These are phyloP conservation scores for Saccharomyces hybrid DNA, from an alignment of 1,139 yeast genomes.

Conservation along the genomic window DNA sequence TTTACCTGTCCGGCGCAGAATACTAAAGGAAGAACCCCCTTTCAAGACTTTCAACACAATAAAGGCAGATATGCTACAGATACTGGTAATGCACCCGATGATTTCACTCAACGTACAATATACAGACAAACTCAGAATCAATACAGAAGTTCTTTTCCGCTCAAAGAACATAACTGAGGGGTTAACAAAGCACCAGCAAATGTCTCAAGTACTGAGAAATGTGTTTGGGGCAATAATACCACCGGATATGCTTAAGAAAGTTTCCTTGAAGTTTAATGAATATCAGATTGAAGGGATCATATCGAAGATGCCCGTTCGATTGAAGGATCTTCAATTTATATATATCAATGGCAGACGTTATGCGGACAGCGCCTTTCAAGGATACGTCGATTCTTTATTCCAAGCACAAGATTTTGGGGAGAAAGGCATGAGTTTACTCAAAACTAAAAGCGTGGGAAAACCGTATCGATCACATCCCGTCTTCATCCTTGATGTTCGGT, in stretches of 20 bases:
- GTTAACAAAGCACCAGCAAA: constrained; percentile 5
- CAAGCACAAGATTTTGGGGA: background rate
- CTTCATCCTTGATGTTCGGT: constrained; percentile 34
- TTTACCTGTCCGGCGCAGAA: constrained; percentile 50
- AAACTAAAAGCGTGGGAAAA: constrained; percentile 26
- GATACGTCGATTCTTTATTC: constrained; percentile 32
- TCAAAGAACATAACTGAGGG: constrained; percentile 5
- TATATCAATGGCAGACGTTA: constrained; percentile 41
- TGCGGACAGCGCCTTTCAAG: constrained; percentile 23
- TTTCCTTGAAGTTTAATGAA: constrained; percentile 22
- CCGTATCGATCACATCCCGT: constrained; percentile 34
- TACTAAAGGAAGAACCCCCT: constrained; percentile 18
- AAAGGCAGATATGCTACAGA: constrained; percentile 33
- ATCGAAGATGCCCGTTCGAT: constrained; percentile 29
- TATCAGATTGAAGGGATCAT: constrained; percentile 31
- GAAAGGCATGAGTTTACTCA: background rate
- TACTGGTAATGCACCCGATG: constrained; percentile 31
- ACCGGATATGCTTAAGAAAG: constrained; percentile 16
- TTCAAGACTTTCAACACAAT: constrained; percentile 31
- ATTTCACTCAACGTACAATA: constrained; percentile 26
- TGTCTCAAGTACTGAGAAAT: constrained; percentile 11
- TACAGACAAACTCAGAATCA: constrained; percentile 6
- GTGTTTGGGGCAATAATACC: constrained; percentile 18
- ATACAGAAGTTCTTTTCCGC: constrained; percentile 4
- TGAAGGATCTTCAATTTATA: constrained; percentile 41